Evolutionary conservation across 2,329 filamentous ascomycete species (phyloP).

Genomic region (Sclerotiophoma versabilis): DNA sequence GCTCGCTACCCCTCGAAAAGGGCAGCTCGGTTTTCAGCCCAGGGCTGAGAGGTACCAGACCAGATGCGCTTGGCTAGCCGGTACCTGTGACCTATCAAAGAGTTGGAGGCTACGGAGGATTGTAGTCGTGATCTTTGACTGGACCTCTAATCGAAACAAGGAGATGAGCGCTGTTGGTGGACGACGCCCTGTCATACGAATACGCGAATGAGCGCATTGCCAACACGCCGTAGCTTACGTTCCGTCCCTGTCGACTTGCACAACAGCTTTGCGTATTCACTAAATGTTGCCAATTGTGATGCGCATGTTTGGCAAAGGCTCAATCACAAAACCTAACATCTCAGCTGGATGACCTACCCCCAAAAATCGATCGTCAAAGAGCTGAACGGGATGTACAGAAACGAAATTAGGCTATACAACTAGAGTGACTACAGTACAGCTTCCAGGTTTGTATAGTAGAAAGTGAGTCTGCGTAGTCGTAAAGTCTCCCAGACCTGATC

Average conservation of each 20-base stretch:
- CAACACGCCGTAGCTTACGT: not conserved
- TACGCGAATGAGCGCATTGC: not conserved
- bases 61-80: slow-evolving; percentile 5
- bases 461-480: no score
- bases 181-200: slow-evolving; percentile 2
- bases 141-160: not conserved
- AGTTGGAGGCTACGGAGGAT: not conserved
- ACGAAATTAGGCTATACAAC: no score
- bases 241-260: not conserved
- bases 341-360: no score
- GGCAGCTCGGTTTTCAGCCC: slow-evolving; percentile 8
- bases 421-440: no score
- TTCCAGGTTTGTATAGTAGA: no score
- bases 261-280: not conserved
- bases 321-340: no score
- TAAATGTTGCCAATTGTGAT: no score
- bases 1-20: not conserved
- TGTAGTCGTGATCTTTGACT: not conserved
- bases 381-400: no score
- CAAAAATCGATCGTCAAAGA: no score
- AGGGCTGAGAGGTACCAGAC: slow-evolving; percentile 8
- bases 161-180: slow-evolving; percentile 7
- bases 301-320: no score
- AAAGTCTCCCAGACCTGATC: no score
- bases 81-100: slow-evolving; percentile 3